Base-by-base conservation (phyloP, 2,329 filamentous ascomycete species). In the Hypoxylon sp. region DNA sequence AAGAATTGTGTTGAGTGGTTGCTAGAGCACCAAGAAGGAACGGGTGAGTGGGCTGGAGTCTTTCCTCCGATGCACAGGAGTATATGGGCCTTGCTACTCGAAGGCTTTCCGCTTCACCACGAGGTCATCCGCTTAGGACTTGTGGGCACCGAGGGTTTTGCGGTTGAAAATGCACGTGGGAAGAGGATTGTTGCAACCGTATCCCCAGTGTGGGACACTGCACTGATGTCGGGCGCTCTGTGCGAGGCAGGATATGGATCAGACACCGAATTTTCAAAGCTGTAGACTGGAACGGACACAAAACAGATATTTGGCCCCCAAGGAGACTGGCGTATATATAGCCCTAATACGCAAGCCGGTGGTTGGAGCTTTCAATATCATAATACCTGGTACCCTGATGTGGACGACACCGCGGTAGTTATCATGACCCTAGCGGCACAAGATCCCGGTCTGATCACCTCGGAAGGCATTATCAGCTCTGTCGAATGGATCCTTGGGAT, bases 151-250 rank as follows among this genome's bases (percentile, higher is more conserved):
- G 74, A 77, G 26, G 52, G 61, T 0, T 73, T 76, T 39, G 55
- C 68, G 0, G 69, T 62, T 65, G 17, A 68, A 1, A 74, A 77
- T 48, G 49, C 64, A 1, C 7, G 51, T 2, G 76, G 76, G 5
- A 76, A 73, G 56, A 39, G 75, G 19, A 50, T 77, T 6, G 73
- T 75, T 47, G 37, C 72, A 4, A 67, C 59, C 17, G 62, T 75
- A 0, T 75, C 74, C 0, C 72, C 75, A 0, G 68, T 75, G 0
- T 75, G 76, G 75, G 77, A 79, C 54, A 78, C 75, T 0, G 61
- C 62, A 3, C 59, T 79, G 6, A 76, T 76, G 74, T 64, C 64
- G 0, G 68, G 70, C 19, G 73, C 56, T 0, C 63, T 79, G 4
- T 68, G 63, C 37, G 30, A 34, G 30, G 30, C 30, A 13, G 30